Evolutionary conservation across 2,329 filamentous ascomycete species (phyloP), one percentile per base, ranked within the genome.

Genomic region (Rhinocladiella similis): DNA sequence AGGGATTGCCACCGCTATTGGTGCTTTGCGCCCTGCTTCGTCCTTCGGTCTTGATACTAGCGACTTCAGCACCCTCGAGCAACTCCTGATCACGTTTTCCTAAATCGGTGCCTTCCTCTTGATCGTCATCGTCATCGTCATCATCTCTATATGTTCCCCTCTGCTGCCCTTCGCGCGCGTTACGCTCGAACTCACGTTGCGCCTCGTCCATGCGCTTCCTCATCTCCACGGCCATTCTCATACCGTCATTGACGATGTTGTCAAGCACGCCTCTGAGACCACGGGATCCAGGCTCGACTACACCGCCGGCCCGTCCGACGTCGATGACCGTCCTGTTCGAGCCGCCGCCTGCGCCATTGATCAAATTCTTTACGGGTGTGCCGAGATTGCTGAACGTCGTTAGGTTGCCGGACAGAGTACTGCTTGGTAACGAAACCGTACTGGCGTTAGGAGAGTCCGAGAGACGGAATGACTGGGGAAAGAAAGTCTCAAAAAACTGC

Each of bases 191-290:
- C 69, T 97, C 93, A 65, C 86, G 87, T 73, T 97, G 92, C 2
- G 93, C 93, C 70, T 99, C 94, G 61, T 99, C 93, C 88, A 97
- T 96, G 43, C 92, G 83, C 66, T 92, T 85, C 63, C 89, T 83
- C 50, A 99, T 93, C 72, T 99, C 94, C 1, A 88, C 90, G 0
- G 94, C 94, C 56, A 97, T 93, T 33, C 93, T 87, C 86, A 97
- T 97, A 41, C 94, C 94, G 69, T 99, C 94, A 1, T 89, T 96
- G 62, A 97, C 94, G 66, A 99, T 97, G 66, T 96, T 96, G 75
- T 99, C 94, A 38, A 99, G 79, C 57, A 99, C 94, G 18, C 94
- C 94, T 41, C 94, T 83, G 1, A 99, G 81, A 19, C 94, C 91
- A 63, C 92, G 88, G 16, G 90, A 86, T 9, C 82, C 81, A 1